Evolutionary conservation across 371 early-diverging fungal genomes (phyloP), one percentile per base, ranked within the genome.

Genomic region (Saksenaea vasiformis): DNA sequence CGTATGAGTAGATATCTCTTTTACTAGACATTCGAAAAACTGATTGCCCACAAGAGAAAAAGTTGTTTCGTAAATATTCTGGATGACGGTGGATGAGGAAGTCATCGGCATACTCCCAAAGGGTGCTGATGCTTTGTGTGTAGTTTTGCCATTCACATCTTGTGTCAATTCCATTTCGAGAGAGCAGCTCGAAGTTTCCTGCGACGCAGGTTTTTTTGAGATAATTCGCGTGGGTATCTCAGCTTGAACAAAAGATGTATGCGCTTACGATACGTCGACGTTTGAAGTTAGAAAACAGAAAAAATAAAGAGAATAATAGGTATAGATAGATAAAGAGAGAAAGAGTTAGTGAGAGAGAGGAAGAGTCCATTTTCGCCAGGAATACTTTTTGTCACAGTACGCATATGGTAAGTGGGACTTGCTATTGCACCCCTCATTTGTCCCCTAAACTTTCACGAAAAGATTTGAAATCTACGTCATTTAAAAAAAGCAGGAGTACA

Each of bases 41-140:
- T 61, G 56, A 39, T 34, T 56, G 9, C 66, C 66, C 3, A 61
- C 56, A 44, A 60, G 28, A 43, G 60, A 57, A 24, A 61, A 66
- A 10, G 61, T 66, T 14, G 37, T 54, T 35, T 60, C 47, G 51
- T 60, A 61, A 27, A 66, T 41, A 34, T 28, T 37, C 39, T 66
- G 66, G 38, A 66, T 58, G 19, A 53, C 58, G 39, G n/a, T 13
- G 34, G 55, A 38, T 44, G 58, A 28, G 27, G 64, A 57, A n/a
- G 56, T 22, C n/a, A 47, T 22, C 10, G 47, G 22, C 24, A 7
- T 10, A 22, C 22, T 4, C 22, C 10, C 10, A 5, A 47, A 47
- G 19, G 47, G 22, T 47, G 47, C 47, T 47, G 47, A 19, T 47
- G 47, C n/a, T 10, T n/a, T 47, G 24, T 47, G 47, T 10, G 15